Conservation (phyloP, 208 protist species). For the Leishmania arabica region DNA sequence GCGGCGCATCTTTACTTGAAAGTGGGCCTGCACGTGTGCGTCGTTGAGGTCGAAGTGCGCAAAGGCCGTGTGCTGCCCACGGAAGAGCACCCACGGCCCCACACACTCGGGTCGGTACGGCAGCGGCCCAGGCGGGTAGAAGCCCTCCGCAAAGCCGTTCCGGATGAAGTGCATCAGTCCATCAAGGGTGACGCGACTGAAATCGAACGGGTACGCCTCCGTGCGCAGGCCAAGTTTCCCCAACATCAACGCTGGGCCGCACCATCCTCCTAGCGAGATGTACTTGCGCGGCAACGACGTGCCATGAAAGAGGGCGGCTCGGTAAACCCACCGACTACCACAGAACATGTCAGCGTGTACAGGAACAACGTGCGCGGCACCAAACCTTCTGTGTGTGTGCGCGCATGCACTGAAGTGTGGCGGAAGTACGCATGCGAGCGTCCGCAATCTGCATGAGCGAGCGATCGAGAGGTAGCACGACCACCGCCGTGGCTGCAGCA, state of each 20-base stretch:
- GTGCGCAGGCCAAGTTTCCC: conserved; percentile 74
- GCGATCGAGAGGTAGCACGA: not conserved
- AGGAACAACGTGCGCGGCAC: not conserved
- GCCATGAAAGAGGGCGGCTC: conserved; percentile 29
- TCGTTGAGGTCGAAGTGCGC: conserved; percentile 83
- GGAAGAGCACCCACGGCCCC: conserved; percentile 73
- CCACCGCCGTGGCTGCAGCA: not conserved
- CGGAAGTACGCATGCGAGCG: not conserved
- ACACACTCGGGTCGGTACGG: conserved; percentile 81
- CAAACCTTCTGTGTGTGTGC: not conserved
- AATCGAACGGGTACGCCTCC: conserved; percentile 80
- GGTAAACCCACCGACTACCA: not conserved
- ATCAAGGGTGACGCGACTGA: conserved; percentile 72
- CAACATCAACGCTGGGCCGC: conserved; percentile 71
- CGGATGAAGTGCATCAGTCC: conserved; percentile 66
- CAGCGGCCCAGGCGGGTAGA: conserved; percentile 64
- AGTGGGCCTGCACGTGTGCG: conserved; percentile 47
- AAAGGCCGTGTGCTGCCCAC: conserved; percentile 80
- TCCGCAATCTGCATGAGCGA: not conserved
- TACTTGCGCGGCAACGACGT: conserved; percentile 48
- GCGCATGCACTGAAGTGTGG: not conserved
- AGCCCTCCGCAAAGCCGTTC: conserved; percentile 62
- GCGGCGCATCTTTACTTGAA: conserved; percentile 55
- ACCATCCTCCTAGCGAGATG: conserved; percentile 80
- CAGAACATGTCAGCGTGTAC: not conserved